These are phyloP conservation scores for Saposhnikovia divaricata DNA, from an alignment of 129 eudicot genomes.

Conservation along the genomic window DNA sequence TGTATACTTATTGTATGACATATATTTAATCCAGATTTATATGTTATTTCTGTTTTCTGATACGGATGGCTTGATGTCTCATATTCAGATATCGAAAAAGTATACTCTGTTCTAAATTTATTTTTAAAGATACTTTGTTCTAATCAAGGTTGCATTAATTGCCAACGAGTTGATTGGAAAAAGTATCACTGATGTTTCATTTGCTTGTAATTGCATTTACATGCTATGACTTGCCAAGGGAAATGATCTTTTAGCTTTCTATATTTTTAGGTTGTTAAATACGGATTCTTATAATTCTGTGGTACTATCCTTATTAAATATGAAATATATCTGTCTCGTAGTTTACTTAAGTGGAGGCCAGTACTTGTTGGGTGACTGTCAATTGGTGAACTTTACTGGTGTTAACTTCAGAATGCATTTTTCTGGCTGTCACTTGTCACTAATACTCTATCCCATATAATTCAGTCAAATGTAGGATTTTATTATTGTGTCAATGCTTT, in stretches of 20 bases:
- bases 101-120: too few relatives aligned
- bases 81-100: slow-evolving; percentile 68
- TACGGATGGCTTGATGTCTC: background rate
- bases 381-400: background rate
- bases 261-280: background rate
- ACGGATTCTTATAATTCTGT: background rate
- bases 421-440: too few relatives aligned
- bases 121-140: background rate
- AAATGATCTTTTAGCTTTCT: background rate
- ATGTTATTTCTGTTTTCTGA: background rate
- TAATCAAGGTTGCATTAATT: background rate
- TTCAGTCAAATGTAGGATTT: background rate
- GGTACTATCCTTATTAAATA: background rate
- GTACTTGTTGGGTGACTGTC: background rate
- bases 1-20: background rate
- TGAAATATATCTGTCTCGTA: background rate
- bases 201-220: background rate
- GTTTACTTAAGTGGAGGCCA: background rate
- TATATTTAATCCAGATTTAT: background rate
- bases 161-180: background rate
- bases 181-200: background rate
- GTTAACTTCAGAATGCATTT: background rate
- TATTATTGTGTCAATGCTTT: background rate
- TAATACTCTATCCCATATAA: background rate
- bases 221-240: background rate